Base-by-base conservation (phyloP, 2,329 filamentous ascomycete species). In the Ceratocystis destructans region DNA sequence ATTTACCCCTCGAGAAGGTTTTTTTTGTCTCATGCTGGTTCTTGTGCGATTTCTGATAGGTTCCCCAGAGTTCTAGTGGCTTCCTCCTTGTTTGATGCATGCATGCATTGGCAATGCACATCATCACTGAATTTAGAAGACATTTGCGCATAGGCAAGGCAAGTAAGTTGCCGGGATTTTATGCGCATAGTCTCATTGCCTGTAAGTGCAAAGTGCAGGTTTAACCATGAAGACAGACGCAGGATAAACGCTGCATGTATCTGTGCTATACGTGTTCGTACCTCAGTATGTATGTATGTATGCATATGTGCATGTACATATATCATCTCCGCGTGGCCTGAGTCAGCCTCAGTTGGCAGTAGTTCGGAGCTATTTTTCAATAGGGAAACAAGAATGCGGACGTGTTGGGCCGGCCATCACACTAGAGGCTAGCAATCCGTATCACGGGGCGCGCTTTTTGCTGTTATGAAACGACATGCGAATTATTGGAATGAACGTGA, bases 21-120 rank as follows among this genome's bases (percentile, higher is more conserved):
- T 53, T 53, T 53, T 25, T 28, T 22, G 10, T 22, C 48, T 53
- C 8, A 28, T 20, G 15, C 22, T 28, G 22, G 25, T 15, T 5
- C 12, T 33, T 4, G 53, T 31, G 53, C 15, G 31, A 59, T 59
- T 59, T 20, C 17, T 31, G 31, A n/a, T 31, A 12, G 55, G 33
- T 59, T 37, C 55, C 55, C 33, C 28, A 10, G 55, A 59, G 15
- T 59, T 59, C 55, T 59, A 59, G 55, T n/a, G 55, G 55, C 55
- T 59, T 59, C 55, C 55, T 33, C 6, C 12, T 33, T 33, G 55
- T 59, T 59, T 59, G 28, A 59, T n/a, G 28, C 12, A 15, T 55
- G 48, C 48, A 28, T 57, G 53, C 53, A 57, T 33, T 57, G 28
- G 28, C 12, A 57, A n/a, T 31, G 25, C 53, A 57, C 10, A n/a